Evolutionary conservation across 257 asterid genomes (phyloP), one percentile per base, ranked within the genome.

Genomic region (Forsythia viridissima): DNA sequence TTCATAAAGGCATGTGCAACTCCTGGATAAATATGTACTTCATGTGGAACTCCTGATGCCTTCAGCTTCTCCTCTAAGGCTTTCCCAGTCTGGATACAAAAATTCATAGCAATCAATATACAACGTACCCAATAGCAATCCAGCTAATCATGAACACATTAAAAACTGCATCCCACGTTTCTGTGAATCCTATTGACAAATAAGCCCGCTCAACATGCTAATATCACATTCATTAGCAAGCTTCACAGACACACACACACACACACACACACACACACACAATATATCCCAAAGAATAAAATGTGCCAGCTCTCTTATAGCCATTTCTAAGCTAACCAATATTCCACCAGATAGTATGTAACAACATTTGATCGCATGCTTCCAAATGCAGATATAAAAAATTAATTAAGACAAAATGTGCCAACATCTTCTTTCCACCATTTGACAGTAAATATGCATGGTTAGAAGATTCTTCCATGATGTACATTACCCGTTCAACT

Each of bases 1-100:
- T 96, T 96, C 99, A 96, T 92, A 67, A 96, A 96, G 71, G 99
- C 99, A 78, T 96, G 99, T 8, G 83, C 87, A 4, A 86, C 15
- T 55, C 97, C 92, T 4, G 98, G 94, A 81, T 93, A 93, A 24
- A 96, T 79, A 87, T 89, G 78, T 15, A 96, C 97, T 84, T 96
- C 99, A 20, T 88, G 86, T 39, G 92, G 93, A 68, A 89, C 93
- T 74, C 92, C 94, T 4, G 97, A 83, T 70, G 87, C 88, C 89
- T 91, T 89, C 66, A 96, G 93, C 88, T 91, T 96, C 82, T 90
- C 94, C 85, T 93, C 97, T 76, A 96, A 76, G 57, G 87, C 91
- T 86, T 93, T 93, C 37, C 82, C 97, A 52, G 98, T 87, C 99
- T 96, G 88, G 15, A 79, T 80, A 76, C 6, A 55, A 80, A 84